Conservation (phyloP, 2,329 filamentous ascomycete species). For the Alternaria triticimaculans region DNA sequence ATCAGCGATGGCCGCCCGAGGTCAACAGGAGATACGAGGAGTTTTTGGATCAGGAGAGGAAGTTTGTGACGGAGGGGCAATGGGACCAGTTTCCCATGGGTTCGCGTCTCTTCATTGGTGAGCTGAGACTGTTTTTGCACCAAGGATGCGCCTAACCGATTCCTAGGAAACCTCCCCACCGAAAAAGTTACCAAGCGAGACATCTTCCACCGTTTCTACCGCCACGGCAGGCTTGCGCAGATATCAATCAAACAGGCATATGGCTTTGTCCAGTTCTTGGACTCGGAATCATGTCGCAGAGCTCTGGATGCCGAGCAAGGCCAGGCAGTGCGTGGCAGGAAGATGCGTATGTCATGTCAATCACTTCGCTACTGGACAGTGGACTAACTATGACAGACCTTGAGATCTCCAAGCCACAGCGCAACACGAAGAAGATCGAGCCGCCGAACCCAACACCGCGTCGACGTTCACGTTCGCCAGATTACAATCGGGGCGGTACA, state of each 20-base stretch:
- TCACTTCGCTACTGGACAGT: neutral
- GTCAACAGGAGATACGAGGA: conserved; percentile 73
- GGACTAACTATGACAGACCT: conserved; percentile 67
- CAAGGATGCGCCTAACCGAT: conserved; percentile 18
- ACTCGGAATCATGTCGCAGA: conserved; percentile 72
- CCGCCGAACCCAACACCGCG: conserved; percentile 45
- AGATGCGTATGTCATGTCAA: conserved; percentile 75
- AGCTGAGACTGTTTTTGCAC: conserved; percentile 29
- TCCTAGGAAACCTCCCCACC: conserved; percentile 82
- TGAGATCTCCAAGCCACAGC: conserved; percentile 87
- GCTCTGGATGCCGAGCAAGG: conserved; percentile 83
- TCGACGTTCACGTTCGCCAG: conserved; percentile 68
- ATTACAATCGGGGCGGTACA: conserved; percentile 58
- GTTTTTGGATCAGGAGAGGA: conserved; percentile 75
- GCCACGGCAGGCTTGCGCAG: conserved; percentile 85
- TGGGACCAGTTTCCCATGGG: conserved; percentile 83
- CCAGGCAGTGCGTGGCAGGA: conserved; percentile 81
- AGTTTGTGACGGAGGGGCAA: conserved; percentile 77
- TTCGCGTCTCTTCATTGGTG: conserved; percentile 82
- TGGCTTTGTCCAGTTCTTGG: conserved; percentile 94
- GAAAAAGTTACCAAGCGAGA: conserved; percentile 94
- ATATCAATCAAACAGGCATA: conserved; percentile 97
- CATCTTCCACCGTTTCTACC: conserved; percentile 88
- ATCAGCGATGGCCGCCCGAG: conserved; percentile 61
- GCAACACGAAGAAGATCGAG: conserved; percentile 70